phyloP scores from a whole-genome alignment of 495 filamentous ascomycete genomes.

The Aspergillus diversus region DNA sequence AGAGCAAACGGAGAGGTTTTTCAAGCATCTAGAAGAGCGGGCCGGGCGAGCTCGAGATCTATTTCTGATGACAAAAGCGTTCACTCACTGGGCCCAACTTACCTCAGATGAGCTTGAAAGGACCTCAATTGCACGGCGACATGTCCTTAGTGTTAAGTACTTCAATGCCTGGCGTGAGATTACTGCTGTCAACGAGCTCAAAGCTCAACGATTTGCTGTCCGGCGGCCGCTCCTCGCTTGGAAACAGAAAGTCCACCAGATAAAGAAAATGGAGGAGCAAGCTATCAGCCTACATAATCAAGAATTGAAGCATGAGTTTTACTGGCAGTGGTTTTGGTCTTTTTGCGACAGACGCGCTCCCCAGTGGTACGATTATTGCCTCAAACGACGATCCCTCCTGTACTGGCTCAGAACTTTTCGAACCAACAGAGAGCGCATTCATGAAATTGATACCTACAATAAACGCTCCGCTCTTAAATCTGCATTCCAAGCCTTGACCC shows the following conservation, averaged over 20 bases:
- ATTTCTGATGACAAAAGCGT: conserved; percentile 70
- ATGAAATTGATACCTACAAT: conserved; percentile 42
- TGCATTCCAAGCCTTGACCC: conserved; percentile 38
- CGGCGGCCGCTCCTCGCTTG: conserved; percentile 61
- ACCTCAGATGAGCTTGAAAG: conserved; percentile 61
- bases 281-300: conserved; percentile 50
- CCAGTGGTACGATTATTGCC: conserved; percentile 51
- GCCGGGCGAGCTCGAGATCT: conserved; percentile 65
- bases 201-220: conserved; percentile 63
- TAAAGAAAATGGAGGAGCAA: conserved; percentile 37
- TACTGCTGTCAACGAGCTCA: conserved; percentile 69
- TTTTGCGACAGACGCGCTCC: conserved; percentile 59
- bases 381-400: conserved; percentile 51
- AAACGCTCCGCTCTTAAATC: conserved; percentile 31
- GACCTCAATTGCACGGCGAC: conserved; percentile 64
- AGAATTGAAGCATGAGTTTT: conserved; percentile 48
- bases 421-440: conserved; percentile 45
- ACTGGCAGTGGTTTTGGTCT: conserved; percentile 60
- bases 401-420: conserved; percentile 50
- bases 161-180: conserved; percentile 79
- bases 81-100: conserved; percentile 72
- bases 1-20: conserved; percentile 61
- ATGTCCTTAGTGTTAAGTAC: conserved; percentile 70
- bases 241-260: conserved; percentile 46
- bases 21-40: conserved; percentile 61